phyloP scores from a whole-genome alignment of 805 yeast genomes.

The Candida ascalaphidarum region DNA sequence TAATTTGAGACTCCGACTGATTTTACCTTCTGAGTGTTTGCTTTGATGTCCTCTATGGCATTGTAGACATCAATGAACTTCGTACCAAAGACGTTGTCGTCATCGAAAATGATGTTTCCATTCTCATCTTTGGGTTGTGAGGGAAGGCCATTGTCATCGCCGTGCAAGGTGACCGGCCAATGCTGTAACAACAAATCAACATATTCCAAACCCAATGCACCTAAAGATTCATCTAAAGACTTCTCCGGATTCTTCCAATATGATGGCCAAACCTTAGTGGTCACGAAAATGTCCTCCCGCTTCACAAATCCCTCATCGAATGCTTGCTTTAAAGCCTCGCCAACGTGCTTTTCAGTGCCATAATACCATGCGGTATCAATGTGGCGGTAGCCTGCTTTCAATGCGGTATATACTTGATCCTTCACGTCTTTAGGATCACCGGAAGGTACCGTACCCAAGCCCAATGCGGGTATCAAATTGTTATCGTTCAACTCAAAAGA shows the following conservation, averaged over 20 bases:
- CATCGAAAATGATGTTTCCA: conserved; percentile 25
- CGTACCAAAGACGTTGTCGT: conserved; percentile 24
- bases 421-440: conserved; percentile 18
- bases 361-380: conserved; percentile 46
- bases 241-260: conserved; percentile 30
- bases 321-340: conserved; percentile 38
- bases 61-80: conserved; percentile 22
- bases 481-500: conserved; percentile 49
- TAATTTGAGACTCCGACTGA: conserved; percentile 57
- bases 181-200: conserved; percentile 41
- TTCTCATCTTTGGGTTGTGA: conserved; percentile 24
- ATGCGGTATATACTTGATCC: conserved; percentile 26
- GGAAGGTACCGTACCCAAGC: conserved; percentile 45
- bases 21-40: conserved; percentile 27
- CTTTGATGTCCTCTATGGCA: conserved; percentile 18
- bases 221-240: conserved; percentile 33
- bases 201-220: conserved; percentile 33
- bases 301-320: conserved; percentile 39
- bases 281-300: conserved; percentile 36
- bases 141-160: conserved; percentile 33
- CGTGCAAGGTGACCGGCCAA: conserved; percentile 39
- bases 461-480: conserved; percentile 53
- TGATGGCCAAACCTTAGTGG: conserved; percentile 38
- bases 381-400: conserved; percentile 39
- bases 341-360: conserved; percentile 34